These are phyloP conservation scores for Pythium sp. DNA, from an alignment of 352 stramenopile genomes.

Conservation along the genomic window DNA sequence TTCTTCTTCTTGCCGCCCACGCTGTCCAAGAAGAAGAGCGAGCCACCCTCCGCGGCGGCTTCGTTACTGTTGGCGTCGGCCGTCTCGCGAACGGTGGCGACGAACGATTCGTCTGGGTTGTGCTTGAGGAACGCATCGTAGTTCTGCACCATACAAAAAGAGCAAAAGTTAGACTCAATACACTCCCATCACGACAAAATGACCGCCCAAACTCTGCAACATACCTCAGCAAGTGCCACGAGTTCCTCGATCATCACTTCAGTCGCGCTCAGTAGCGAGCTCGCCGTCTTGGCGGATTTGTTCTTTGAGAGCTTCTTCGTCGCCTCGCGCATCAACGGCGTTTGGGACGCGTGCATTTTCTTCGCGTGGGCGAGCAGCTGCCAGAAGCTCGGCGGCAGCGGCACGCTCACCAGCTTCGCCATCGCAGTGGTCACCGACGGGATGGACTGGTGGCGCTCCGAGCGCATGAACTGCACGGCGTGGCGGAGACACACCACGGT, in stretches of 20 bases:
- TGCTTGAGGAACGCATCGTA: constrained; percentile 38
- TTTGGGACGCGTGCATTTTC: constrained; percentile 21
- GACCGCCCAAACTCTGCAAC: background rate
- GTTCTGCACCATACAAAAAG: constrained; percentile 24
- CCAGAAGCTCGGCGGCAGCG: constrained; percentile 44
- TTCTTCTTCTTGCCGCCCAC: constrained; percentile 41
- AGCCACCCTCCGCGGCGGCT: constrained; percentile 10
- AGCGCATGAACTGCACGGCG: constrained; percentile 56
- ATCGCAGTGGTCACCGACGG: constrained; percentile 44
- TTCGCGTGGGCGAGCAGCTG: constrained; percentile 46
- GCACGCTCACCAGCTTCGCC: constrained; percentile 37
- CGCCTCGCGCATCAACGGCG: constrained; percentile 21
- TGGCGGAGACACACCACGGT: constrained; percentile 46
- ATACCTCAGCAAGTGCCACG: constrained; percentile 40
- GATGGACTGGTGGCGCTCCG: constrained; percentile 36
- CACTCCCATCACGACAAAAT: background rate
- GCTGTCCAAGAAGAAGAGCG: constrained; percentile 63
- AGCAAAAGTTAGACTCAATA: background rate
- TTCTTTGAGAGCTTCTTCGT: constrained; percentile 32
- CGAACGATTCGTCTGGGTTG: constrained; percentile 22
- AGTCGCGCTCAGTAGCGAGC: constrained; percentile 43
- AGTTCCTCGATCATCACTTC: constrained; percentile 42
- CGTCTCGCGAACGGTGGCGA: constrained; percentile 12
- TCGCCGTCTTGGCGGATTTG: constrained; percentile 37
- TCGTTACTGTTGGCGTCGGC: constrained; percentile 1